Percentiles rank a stretch among this genome's conserved stretches.
Evolutionary conservation across 257 asterid species (phyloP).

Genomic region (Solanum infundibuliforme): DNA sequence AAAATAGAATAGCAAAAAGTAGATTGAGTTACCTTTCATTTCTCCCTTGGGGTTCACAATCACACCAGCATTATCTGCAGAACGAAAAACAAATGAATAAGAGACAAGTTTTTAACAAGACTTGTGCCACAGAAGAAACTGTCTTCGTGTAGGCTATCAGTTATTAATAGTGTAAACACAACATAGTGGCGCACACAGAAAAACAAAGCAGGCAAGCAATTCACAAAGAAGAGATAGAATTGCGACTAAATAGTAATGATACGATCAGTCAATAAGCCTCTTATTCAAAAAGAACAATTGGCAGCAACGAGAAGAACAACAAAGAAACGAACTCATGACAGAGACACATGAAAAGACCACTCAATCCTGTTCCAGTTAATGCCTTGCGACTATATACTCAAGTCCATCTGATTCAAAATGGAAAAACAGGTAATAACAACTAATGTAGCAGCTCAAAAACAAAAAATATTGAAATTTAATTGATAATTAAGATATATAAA

Average conservation of each 20-base stretch:
- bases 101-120: background rate
- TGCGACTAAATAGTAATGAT: background rate
- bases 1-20: background rate
- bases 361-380: accelerated
- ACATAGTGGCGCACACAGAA: background rate
- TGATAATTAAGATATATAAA: background rate
- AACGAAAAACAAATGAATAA: background rate
- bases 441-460: background rate
- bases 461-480: background rate
- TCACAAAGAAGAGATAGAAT: background rate
- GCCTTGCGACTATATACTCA: background rate
- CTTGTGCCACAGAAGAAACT: background rate
- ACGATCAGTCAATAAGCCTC: accelerated
- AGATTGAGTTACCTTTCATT: conserved; percentile 37
- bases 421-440: background rate
- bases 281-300: background rate
- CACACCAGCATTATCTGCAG: conserved; percentile 49
- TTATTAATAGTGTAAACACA: background rate
- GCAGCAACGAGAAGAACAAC: background rate
- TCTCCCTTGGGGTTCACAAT: conserved; percentile 57
- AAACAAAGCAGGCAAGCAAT: background rate
- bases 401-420: background rate
- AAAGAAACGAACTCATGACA: background rate
- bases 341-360: background rate
- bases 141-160: background rate